Base-by-base conservation (phyloP, 768 basidiomycete species). In the Macrolepiota dolichaula region DNA sequence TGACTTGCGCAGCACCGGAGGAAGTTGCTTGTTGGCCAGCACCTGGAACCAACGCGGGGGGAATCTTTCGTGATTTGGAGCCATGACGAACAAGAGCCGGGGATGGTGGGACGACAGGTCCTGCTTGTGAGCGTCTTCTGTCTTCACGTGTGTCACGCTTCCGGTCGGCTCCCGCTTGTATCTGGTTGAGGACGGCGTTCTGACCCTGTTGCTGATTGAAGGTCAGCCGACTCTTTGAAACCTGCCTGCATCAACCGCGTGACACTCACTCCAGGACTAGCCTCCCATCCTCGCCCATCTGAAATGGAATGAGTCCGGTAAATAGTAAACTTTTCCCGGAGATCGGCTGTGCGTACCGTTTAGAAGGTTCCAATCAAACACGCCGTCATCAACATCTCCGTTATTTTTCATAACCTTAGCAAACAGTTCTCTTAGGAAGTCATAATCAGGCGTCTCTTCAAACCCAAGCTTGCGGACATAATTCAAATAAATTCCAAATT, bases 381-480 rank as follows among this genome's bases (percentile, higher is more conserved):
- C 81, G 19, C 90, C 90, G 76, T 98, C 97, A 65, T 99, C 97
- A 25, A 87, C 73, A 67, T 98, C 97, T 61, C 87, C 88, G 65
- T 87, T 90, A 71, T 86, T 93, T 80, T 95, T 95, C 76, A 98
- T 80, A 52, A 97, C 89, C 73, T 98, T 98, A 59, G 88, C 82
- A 73, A 98, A 98, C 57, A 99, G 79, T 67, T 98, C 97, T 62
- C 96, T 85, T 69, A 99, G 74, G 77, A 99, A 99, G 70, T 98
- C 96, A 72, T 99, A 99, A 76, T 99, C 97, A 44, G 97, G 97
- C 22, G 95, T 92, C 77, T 99, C 97, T 72, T 98, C 97, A 73
- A 99, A 99, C 13, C 96, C 97, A 65, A 99, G 87, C 73, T 98
- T 99, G 64, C 97, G 89, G 63, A 98, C 97, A 75, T 99, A 99